A percentile compares a stretch with the other conserved stretches of the same genome.
Conservation (phyloP, 495 filamentous ascomycete species). For the Copromyces sp. region DNA sequence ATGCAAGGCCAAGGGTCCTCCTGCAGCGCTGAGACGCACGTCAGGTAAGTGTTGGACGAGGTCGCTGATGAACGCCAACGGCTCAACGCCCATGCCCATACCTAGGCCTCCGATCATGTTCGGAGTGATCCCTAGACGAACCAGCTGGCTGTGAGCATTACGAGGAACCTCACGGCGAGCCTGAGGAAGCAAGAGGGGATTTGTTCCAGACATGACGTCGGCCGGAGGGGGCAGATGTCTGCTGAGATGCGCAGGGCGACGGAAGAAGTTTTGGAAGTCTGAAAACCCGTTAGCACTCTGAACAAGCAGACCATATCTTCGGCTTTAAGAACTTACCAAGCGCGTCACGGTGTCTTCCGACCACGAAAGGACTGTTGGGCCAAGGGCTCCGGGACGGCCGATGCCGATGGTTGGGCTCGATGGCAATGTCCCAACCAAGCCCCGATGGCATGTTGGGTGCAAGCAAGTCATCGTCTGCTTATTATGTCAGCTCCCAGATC, state of each 20-base stretch:
- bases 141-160: slow-evolving; percentile 12
- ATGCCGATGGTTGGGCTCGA: slow-evolving; percentile 26
- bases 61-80: slow-evolving; percentile 34
- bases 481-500: slow-evolving; percentile 8
- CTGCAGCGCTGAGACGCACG: slow-evolving; percentile 1
- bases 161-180: slow-evolving; percentile 17
- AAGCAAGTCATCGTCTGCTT: slow-evolving; percentile 42
- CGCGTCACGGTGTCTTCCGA: slow-evolving; percentile 35
- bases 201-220: slow-evolving; percentile 59
- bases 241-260: slow-evolving; percentile 17
- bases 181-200: slow-evolving; percentile 57
- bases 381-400: slow-evolving; percentile 20
- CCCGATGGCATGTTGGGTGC: slow-evolving; percentile 27
- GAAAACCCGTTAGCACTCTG: slow-evolving; percentile 8
- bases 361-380: slow-evolving; percentile 31
- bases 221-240: slow-evolving; percentile 19
- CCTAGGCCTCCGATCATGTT: slow-evolving; percentile 7
- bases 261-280: slow-evolving; percentile 32
- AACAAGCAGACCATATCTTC: neutral
- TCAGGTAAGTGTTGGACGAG: slow-evolving; percentile 21
- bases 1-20: slow-evolving; percentile 32
- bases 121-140: slow-evolving; percentile 27
- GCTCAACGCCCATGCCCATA: slow-evolving; percentile 16
- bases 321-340: slow-evolving; percentile 10
- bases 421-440: slow-evolving; percentile 38